Percentiles rank a stretch among this genome's conserved stretches.
Evolutionary conservation across 495 filamentous ascomycete species (phyloP).

Genomic region (Penicillium cinerascens): DNA sequence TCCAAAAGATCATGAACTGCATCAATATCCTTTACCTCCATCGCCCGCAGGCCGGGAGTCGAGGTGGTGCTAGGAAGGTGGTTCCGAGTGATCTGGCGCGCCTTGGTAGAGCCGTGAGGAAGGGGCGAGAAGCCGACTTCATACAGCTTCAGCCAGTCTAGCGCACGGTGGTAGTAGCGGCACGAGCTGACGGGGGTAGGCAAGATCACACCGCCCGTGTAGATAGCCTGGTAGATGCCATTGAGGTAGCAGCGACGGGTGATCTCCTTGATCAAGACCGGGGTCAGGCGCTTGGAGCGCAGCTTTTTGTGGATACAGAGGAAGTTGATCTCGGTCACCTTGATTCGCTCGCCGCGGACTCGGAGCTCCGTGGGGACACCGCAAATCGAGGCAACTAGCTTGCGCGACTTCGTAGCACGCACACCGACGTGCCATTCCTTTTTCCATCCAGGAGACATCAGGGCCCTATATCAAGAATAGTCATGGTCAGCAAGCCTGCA

Average conservation of each 20-base stretch:
- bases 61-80: constrained; percentile 66
- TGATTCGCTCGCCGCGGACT: constrained; percentile 70
- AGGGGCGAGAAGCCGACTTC: constrained; percentile 88
- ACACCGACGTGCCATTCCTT: constrained; percentile 96
- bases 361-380: constrained; percentile 80
- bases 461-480: constrained; percentile 59
- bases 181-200: constrained; percentile 89
- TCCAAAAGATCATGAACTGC: constrained; percentile 70
- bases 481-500: constrained; percentile 1
- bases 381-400: constrained; percentile 91
- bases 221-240: constrained; percentile 89
- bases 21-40: constrained; percentile 79
- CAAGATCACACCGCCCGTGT: constrained; percentile 86
- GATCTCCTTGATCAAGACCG: constrained; percentile 94
- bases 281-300: constrained; percentile 83
- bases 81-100: constrained; percentile 75
- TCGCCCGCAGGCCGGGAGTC: constrained; percentile 69
- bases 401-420: constrained; percentile 68
- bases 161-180: constrained; percentile 86
- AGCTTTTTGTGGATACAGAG: constrained; percentile 98
- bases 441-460: constrained; percentile 92
- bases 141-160: constrained; percentile 94
- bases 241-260: constrained; percentile 81
- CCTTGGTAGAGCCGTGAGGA: constrained; percentile 74
- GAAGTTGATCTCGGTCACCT: constrained; percentile 92